Conservation (phyloP, 2,329 filamentous ascomycete species). For the Periglandula ipomoeae region DNA sequence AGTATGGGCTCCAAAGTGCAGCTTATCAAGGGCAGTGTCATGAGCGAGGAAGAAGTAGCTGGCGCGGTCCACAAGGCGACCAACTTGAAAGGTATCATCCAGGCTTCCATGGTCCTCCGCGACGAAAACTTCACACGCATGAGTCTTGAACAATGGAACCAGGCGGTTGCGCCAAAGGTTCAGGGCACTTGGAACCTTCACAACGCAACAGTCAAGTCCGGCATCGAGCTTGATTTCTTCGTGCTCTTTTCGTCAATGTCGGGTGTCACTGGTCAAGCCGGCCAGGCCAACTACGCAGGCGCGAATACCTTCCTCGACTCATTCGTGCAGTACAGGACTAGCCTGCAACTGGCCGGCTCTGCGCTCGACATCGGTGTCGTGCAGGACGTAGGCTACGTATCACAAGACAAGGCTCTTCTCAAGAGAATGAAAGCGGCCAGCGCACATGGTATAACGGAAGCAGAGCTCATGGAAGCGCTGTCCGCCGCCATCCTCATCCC, state of each 20-base stretch:
- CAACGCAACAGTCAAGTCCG: constrained; percentile 6
- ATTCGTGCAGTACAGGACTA: constrained; percentile 21
- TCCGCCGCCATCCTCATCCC: background rate
- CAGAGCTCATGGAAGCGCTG: constrained; percentile 1
- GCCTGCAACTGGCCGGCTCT: background rate
- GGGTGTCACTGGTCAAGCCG: constrained; percentile 23
- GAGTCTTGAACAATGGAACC: constrained; percentile 22
- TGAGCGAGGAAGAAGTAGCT: constrained; percentile 6
- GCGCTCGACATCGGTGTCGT: constrained; percentile 3
- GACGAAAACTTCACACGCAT: constrained; percentile 21
- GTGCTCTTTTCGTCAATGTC: constrained; percentile 25
- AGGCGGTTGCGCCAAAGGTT: constrained; percentile 21
- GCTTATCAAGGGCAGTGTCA: constrained; percentile 13
- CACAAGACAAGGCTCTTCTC: background rate
- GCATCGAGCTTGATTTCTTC: constrained; percentile 26
- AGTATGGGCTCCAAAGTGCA: constrained; percentile 10
- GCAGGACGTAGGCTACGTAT: background rate
- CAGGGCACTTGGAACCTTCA: constrained; percentile 28
- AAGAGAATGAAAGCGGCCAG: background rate
- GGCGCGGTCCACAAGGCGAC: constrained; percentile 1
- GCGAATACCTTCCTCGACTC: constrained; percentile 31
- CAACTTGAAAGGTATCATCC: constrained; percentile 26
- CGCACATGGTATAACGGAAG: background rate
- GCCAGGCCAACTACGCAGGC: constrained; percentile 32
- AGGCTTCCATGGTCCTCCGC: constrained; percentile 25